Base-by-base conservation (phyloP, 2,329 filamentous ascomycete species). In the Fusarium sp. region DNA sequence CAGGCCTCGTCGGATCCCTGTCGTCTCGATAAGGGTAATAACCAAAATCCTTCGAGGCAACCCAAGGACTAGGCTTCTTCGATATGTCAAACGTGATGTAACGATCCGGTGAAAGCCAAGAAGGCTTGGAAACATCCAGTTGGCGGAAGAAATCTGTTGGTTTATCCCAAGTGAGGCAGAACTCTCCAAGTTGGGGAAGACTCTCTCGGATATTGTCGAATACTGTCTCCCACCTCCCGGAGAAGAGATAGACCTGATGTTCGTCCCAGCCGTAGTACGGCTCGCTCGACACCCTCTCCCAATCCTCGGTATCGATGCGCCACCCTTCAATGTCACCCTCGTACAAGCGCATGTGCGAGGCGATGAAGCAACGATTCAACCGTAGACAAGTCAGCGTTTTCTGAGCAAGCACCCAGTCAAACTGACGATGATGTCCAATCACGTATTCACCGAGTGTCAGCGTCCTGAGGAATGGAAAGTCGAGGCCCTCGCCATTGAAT, bases 381-480 rank as follows among this genome's bases (percentile, higher is more conserved):
- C 59, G 57, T 10, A 78, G 33, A 4, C 62, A 63, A 3, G 35
- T 64, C 20, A 78, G 50, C 3, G 71, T 56, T 6, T 63, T 69
- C 16, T 77, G 72, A 5, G 52, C 25, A 25, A 77, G 42, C 8
- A 80, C 74, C 78, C 78, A 80, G 36, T 80, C 73, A 29, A 79
- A 71, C 9, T 80, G 78, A 10, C 73, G 54, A 38, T 76, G 42
- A 16, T 79, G 74, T 1, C 67, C 68, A 38, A 80, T 74, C 13
- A 70, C 56, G 22, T 69, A 79, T 1, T 73, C 36, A 8, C 66
- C 57, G 5, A 80, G 59, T 1, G 63, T 65, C 38, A 80, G 42
- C 1, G 62, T 78, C 36, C 70, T 71, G 29, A 80, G 73, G 3
- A 64, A 36, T 4, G 75, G 77, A 47, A 79, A 80, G 4, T 27